Base-by-base conservation (phyloP, 495 filamentous ascomycete genomes). In the Aspergillus olivimuriae region DNA sequence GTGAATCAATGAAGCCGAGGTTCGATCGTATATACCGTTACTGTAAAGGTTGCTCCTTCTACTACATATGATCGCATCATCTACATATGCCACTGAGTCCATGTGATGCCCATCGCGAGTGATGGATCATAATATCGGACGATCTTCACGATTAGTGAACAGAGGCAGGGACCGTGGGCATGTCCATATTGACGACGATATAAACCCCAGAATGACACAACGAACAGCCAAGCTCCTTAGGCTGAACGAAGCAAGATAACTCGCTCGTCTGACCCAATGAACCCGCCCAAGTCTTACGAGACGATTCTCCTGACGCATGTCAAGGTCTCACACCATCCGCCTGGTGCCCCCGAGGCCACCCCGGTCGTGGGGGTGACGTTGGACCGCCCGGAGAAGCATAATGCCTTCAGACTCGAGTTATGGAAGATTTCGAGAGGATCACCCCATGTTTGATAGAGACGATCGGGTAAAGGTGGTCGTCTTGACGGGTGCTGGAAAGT, bases 361-460 rank as follows among this genome's bases (percentile, higher is more conserved):
- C 62, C 60, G 4, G 63, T 77, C 34, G 62, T 79, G 22, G 50
- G 80, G 42, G 55, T 78, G 20, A 68, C 62, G 14, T 69, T 80
- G 53, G 52, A 77, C 58, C 67, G 76, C 0, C 76, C 74, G 1
- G 47, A 58, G 6, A 72, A 72, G 34, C 55, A 73, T 56, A 80
- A 80, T 68, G 73, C 75, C 31, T 78, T 78, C 56, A 77, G 72
- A 19, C 39, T 55, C 24, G 60, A 53, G 19, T 80, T 66, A 62
- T 67, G 57, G 26, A 51, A 4, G 70, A 71, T 43, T 61, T 82
- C 17, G 70, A 72, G 39, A 45, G 55, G 10, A 63, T 69, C 24
- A 75, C 58, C 36, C 58, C 30, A 53, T 70, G 23, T 67, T 80
- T 43, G 72, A 74, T 34, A 39, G 68, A 26, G 69, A 75, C 48